Base-by-base conservation (phyloP, 352 stramenopile genomes). In the Blastocystis hominis region DNA sequence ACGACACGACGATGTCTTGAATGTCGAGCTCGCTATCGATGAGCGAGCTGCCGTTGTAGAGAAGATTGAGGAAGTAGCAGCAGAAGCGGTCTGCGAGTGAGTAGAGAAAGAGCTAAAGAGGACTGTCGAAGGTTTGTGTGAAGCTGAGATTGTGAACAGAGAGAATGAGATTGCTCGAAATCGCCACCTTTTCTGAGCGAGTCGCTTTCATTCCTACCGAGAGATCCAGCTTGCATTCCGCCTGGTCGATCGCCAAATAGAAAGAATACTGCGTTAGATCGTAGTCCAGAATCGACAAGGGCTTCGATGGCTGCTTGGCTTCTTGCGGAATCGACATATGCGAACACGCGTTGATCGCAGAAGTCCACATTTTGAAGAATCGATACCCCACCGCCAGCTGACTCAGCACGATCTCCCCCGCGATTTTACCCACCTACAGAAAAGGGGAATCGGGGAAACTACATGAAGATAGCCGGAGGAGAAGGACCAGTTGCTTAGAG, bases 391-490 rank as follows among this genome's bases (percentile, higher is more conserved):
- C 13, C n/a, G 55, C 47, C 36, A 84, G 40, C 6, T 44, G 72
- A 64, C 72, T 66, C 34, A 84, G 53, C 38, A 68, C 10, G 38
- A 84, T 53, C 13, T 53, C 62, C 5, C 34, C 30, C 5, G 36
- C 6, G n/a, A 84, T 53, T 9, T 24, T 10, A 20, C 36, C 50
- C 44, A 84, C 47, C 72, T 84, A 66, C 30, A 9, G 10, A 63
- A 68, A 2, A 84, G 1, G 3, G 4, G 10, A 13, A 24, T 68
- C 20, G 24, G 30, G 10, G 47, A 5, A 6, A 15, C 24, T n/a
- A 84, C 72, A 46, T 68, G 34, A 30, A 84, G 46, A 68, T 84
- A 66, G 3, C 53, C 10, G 36, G 72, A 84, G 17, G 72, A 69
- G 30, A 84, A 84, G 44, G 59, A 36, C 72, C 72, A 84, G 1